Percentiles rank a stretch among this genome's conserved stretches.
Conservation (phyloP, 2,329 filamentous ascomycete genomes). For the Paracoccidioides lutzii region DNA sequence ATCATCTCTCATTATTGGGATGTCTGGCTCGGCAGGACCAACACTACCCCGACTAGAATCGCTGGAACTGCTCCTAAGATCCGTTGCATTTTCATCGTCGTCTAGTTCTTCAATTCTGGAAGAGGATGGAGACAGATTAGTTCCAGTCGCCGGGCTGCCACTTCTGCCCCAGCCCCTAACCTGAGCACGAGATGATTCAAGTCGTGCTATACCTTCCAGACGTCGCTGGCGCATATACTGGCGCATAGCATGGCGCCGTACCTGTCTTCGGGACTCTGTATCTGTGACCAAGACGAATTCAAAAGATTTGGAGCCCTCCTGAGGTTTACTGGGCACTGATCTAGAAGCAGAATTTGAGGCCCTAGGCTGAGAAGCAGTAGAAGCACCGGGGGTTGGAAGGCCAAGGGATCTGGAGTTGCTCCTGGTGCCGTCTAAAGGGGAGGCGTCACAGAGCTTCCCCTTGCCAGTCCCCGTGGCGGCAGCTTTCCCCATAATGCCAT, state of each 20-base stretch:
- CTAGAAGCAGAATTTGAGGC: slow-evolving; percentile 2
- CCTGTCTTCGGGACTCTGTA: slow-evolving; percentile 21
- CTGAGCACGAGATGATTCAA: slow-evolving; percentile 19
- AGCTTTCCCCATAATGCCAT: slow-evolving; percentile 21
- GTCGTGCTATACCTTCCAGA: slow-evolving; percentile 21
- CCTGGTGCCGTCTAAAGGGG: not conserved
- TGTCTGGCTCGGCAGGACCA: not conserved
- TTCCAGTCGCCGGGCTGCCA: not conserved
- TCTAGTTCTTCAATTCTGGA: slow-evolving; percentile 6
- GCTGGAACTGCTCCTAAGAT: not conserved
- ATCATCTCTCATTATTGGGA: not conserved
- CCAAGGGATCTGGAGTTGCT: not conserved
- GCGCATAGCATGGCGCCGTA: slow-evolving; percentile 25
- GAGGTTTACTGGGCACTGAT: not conserved
- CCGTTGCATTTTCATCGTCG: slow-evolving; percentile 1
- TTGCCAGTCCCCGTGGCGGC: slow-evolving; percentile 7
- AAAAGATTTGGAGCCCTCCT: slow-evolving; percentile 16
- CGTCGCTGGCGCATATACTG: slow-evolving; percentile 24
- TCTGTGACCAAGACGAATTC: slow-evolving; percentile 24
- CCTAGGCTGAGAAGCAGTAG: not conserved
- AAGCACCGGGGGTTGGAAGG: slow-evolving; percentile 1
- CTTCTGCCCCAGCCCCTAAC: slow-evolving; percentile 14
- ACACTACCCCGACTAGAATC: not conserved
- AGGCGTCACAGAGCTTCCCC: not conserved
- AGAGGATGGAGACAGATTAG: not conserved